These are phyloP conservation scores for Phytophthora hibernalis DNA, from an alignment of 352 stramenopile genomes.

Conservation along the genomic window DNA sequence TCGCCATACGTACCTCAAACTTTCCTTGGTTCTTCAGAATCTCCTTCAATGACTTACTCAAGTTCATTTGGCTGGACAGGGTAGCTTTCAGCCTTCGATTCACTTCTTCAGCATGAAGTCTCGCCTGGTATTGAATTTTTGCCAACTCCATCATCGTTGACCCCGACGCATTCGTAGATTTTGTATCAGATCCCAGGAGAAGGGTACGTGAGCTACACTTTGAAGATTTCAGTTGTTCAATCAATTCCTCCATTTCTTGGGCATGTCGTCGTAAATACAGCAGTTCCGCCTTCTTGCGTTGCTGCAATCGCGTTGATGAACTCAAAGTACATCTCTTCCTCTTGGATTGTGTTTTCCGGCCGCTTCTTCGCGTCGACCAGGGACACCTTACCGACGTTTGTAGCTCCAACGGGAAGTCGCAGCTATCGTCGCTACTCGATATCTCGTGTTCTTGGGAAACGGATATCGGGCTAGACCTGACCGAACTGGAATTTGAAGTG, in stretches of 20 bases:
- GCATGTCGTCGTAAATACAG: slow-evolving; percentile 1
- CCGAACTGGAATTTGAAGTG: neutral
- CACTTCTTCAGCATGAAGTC: slow-evolving; percentile 3
- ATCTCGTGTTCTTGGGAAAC: neutral
- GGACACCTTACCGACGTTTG: too few species aligned
- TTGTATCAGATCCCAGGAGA: neutral
- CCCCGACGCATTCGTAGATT: neutral
- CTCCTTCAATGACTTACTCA: neutral
- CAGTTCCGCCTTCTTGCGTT: slow-evolving; percentile 7
- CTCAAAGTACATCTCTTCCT: slow-evolving; percentile 7
- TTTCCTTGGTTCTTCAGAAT: neutral
- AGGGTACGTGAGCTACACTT: neutral
- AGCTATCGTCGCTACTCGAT: neutral
- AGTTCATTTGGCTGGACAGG: neutral
- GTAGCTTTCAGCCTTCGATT: slow-evolving; percentile 4
- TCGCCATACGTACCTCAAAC: neutral
- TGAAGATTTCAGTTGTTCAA: neutral
- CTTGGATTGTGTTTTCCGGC: neutral
- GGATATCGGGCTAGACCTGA: neutral
- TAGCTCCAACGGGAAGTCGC: neutral
- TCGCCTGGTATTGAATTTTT: neutral
- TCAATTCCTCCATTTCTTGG: slow-evolving; percentile 11
- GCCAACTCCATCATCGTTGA: neutral
- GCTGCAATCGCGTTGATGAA: slow-evolving; percentile 14
- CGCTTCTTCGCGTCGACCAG: neutral